Evolutionary conservation across 139 green algal genomes (phyloP).

Genomic region (Monoraphidium neglectum): DNA sequence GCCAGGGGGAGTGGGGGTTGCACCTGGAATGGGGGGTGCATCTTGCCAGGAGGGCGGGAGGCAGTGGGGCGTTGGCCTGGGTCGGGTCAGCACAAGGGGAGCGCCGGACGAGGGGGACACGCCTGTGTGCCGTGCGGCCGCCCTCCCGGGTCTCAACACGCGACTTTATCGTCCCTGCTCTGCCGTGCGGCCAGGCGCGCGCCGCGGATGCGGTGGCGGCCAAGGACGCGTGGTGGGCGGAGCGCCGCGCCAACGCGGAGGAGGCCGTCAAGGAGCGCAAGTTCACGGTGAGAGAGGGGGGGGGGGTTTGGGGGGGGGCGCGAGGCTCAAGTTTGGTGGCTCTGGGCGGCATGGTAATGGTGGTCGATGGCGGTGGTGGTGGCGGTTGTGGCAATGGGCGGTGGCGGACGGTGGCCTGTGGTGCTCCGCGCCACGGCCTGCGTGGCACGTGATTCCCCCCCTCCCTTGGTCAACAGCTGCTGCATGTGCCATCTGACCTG

Average conservation of each 20-base stretch:
- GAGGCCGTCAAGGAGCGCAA: conserved; percentile 29
- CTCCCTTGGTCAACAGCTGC: too few relatives aligned
- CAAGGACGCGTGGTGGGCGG: conserved; percentile 29
- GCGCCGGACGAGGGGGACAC: neutral
- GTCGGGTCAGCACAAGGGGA: conserved; percentile 14
- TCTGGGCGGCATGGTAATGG: too few relatives aligned
- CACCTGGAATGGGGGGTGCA: conserved; percentile 9
- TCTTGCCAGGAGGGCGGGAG: conserved; percentile 17
- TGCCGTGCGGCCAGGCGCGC: neutral
- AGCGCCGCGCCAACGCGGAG: conserved; percentile 4
- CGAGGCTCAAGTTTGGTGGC: too few relatives aligned
- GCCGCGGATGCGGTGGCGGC: conserved; percentile 17
- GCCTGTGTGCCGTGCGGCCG: neutral
- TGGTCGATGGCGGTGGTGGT: too few relatives aligned
- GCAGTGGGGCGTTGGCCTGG: neutral
- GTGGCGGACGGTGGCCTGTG: too few relatives aligned
- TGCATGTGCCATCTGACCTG: too few relatives aligned
- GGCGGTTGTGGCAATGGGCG: too few relatives aligned
- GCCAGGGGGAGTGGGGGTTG: neutral
- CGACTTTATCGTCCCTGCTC: neutral
- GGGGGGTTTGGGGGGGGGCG: too few relatives aligned
- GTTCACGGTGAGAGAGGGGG: conserved; percentile 14
- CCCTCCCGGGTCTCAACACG: neutral
- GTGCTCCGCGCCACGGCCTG: too few relatives aligned
- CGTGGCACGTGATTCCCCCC: too few relatives aligned